Percentiles rank a stretch among this genome's conserved stretches.
Evolutionary conservation across 2,329 filamentous ascomycete species (phyloP).

Genomic region (Mariannaea elegans): DNA sequence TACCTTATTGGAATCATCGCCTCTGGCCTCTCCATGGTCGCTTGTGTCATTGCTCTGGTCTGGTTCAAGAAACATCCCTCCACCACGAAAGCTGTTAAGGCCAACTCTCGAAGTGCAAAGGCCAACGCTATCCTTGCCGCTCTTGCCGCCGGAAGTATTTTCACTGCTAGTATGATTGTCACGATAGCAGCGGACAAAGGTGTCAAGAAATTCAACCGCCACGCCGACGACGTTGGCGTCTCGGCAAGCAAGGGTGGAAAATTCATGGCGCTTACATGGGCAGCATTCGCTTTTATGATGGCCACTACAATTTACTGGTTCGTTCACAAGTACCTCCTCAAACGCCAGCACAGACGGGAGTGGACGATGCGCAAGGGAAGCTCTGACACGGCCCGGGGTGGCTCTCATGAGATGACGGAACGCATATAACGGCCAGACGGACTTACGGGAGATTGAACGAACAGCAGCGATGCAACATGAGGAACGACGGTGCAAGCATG

Average conservation of each 20-base stretch:
- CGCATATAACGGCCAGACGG: background rate
- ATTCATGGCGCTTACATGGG: slow-evolving; percentile 58
- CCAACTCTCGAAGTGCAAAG: background rate
- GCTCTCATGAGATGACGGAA: background rate
- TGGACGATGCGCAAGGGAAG: slow-evolving; percentile 39
- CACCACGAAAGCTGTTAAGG: slow-evolving; percentile 27
- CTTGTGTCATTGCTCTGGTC: slow-evolving; percentile 48
- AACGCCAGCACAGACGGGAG: slow-evolving; percentile 39
- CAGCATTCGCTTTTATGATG: slow-evolving; percentile 56
- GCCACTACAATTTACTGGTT: slow-evolving; percentile 53
- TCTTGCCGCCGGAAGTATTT: slow-evolving; percentile 49
- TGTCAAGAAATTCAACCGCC: slow-evolving; percentile 52
- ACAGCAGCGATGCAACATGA: slow-evolving; percentile 3
- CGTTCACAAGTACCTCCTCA: slow-evolving; percentile 43
- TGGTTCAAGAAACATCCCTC: slow-evolving; percentile 38
- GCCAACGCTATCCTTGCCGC: slow-evolving; percentile 50
- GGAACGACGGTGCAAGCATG: background rate
- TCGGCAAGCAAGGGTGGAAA: slow-evolving; percentile 52
- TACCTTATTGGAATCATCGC: slow-evolving; percentile 56
- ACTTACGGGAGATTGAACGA: background rate
- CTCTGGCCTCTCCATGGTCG: slow-evolving; percentile 55
- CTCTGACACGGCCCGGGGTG: background rate
- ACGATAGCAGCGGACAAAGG: slow-evolving; percentile 53
- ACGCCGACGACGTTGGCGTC: slow-evolving; percentile 56
- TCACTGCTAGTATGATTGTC: slow-evolving; percentile 54